These are phyloP conservation scores for Trichophyton simii DNA, from an alignment of 2,329 filamentous ascomycete genomes.

Conservation along the genomic window DNA sequence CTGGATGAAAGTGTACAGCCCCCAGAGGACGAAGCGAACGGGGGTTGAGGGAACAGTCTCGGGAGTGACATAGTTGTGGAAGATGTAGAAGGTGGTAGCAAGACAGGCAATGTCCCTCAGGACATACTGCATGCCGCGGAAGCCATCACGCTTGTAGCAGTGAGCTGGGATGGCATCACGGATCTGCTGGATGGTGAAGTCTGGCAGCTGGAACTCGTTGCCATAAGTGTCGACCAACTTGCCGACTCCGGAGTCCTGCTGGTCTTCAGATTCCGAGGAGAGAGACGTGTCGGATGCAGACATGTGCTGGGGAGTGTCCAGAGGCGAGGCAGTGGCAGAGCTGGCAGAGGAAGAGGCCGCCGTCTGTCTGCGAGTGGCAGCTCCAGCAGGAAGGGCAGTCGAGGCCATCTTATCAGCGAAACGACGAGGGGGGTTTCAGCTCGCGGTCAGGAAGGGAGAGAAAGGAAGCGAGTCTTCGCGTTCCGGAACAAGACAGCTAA, in stretches of 20 bases:
- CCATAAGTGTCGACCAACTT: conserved; percentile 83
- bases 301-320: conserved; percentile 44
- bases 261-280: conserved; percentile 68
- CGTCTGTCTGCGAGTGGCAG: conserved; percentile 41
- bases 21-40: conserved; percentile 53
- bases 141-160: conserved; percentile 80
- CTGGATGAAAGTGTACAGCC: conserved; percentile 66
- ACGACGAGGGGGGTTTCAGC: background rate
- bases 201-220: conserved; percentile 83
- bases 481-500: background rate
- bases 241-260: conserved; percentile 34
- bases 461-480: background rate
- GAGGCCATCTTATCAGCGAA: conserved; percentile 34
- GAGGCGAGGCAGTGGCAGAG: conserved; percentile 44
- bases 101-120: conserved; percentile 64
- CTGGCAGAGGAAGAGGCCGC: conserved; percentile 42
- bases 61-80: conserved; percentile 79
- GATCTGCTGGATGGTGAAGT: conserved; percentile 97
- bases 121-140: conserved; percentile 68
- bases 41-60: conserved; percentile 62
- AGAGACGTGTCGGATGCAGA: conserved; percentile 80
- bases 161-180: conserved; percentile 94
- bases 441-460: background rate
- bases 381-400: conserved; percentile 35
- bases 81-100: conserved; percentile 68